Conservation (phyloP, 1,284 basidiomycete genomes). For the Microstroma glucosiphilum region DNA sequence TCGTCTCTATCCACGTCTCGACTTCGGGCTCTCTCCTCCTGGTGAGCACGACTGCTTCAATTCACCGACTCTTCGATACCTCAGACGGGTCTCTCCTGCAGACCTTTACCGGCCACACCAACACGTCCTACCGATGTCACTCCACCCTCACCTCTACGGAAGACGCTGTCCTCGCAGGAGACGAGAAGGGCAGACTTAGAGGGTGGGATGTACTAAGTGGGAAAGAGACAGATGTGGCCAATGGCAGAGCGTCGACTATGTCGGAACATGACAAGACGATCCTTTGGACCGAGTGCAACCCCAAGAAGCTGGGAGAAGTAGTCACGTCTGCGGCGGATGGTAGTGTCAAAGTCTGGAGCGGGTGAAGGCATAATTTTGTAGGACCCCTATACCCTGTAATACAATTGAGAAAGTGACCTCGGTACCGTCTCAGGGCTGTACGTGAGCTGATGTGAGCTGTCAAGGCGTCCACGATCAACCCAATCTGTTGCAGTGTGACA, state of each 20-base stretch:
- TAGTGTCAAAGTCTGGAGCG: conserved; percentile 36
- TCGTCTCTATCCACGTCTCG: conserved; percentile 12
- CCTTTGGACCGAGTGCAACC: conserved; percentile 83
- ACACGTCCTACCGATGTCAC: conserved; percentile 69
- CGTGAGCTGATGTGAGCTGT: no score
- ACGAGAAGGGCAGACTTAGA: conserved; percentile 81
- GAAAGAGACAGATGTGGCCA: conserved; percentile 45
- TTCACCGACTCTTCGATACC: conserved; percentile 79
- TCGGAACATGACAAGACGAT: conserved; percentile 58
- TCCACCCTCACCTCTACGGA: conserved; percentile 72
- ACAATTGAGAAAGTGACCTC: no score
- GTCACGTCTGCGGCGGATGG: conserved; percentile 72
- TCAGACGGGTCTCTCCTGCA: conserved; percentile 77
- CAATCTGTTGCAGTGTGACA: no score
- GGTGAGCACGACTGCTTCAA: background rate
- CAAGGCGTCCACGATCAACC: no score
- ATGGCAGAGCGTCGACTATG: conserved; percentile 6
- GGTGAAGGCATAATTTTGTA: background rate
- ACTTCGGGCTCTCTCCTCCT: conserved; percentile 5
- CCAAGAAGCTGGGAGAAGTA: conserved; percentile 57
- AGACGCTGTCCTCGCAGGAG: conserved; percentile 73
- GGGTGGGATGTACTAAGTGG: conserved; percentile 88
- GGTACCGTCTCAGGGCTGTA: no score
- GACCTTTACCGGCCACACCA: conserved; percentile 70
- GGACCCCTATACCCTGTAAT: no score